phyloP scores from a whole-genome alignment of 139 green algal species.

The Chlamydomonas sp. region DNA sequence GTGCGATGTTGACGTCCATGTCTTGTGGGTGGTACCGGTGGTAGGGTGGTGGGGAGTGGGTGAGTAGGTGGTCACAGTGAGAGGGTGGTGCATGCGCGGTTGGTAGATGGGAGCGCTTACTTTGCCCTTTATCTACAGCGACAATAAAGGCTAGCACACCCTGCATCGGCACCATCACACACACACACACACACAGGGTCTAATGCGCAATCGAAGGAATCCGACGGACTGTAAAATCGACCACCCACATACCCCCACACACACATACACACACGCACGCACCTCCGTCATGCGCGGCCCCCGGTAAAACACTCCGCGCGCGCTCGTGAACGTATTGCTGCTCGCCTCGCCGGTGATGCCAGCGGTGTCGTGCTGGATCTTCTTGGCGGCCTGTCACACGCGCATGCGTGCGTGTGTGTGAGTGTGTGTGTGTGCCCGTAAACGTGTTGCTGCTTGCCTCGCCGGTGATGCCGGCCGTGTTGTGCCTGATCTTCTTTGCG shows the following conservation, averaged over 20 bases:
- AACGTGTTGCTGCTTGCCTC: constrained; percentile 56
- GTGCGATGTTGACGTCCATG: constrained; percentile 42
- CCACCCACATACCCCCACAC: no score
- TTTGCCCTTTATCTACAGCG: no score
- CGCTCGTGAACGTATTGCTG: constrained; percentile 52
- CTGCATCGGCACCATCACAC: no score
- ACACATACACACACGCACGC: no score
- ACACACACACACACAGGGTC: no score
- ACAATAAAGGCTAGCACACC: background rate
- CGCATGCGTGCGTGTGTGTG: no score
- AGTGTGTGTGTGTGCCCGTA: constrained; percentile 31
- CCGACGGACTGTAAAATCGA: no score
- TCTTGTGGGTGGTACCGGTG: no score
- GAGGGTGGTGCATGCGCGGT: no score
- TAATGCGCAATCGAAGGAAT: no score
- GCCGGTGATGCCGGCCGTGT: constrained; percentile 40
- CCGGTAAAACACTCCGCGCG: constrained; percentile 40
- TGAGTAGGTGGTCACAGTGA: background rate
- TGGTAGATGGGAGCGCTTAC: no score
- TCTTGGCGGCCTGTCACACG: constrained; percentile 12
- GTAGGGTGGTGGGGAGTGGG: background rate
- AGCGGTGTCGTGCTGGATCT: constrained; percentile 13
- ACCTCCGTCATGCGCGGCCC: constrained; percentile 6
- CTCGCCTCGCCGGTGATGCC: constrained; percentile 44
- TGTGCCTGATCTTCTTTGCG: constrained; percentile 6